Conservation (phyloP, 495 filamentous ascomycete species). For the Neurospora terricola region DNA sequence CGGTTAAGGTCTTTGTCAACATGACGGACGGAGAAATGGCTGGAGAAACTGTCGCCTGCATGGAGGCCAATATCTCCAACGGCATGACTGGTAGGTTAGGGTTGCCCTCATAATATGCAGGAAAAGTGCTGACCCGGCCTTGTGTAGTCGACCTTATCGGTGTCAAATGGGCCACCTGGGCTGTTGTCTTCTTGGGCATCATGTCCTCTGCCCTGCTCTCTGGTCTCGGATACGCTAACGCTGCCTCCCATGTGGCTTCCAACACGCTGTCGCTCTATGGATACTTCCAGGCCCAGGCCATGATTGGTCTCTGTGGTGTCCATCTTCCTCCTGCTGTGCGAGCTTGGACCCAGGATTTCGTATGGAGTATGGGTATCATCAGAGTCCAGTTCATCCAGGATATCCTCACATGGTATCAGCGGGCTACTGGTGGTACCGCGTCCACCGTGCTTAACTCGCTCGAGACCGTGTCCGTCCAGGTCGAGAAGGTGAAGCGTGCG, state of each 20-base stretch:
- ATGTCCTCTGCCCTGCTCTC: conserved; percentile 74
- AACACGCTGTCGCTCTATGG: conserved; percentile 88
- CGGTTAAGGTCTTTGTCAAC: conserved; percentile 71
- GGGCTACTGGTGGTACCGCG: conserved; percentile 80
- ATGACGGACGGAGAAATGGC: conserved; percentile 36
- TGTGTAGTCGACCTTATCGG: conserved; percentile 63
- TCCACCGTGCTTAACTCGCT: conserved; percentile 69
- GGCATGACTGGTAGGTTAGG: conserved; percentile 55
- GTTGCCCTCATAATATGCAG: background rate
- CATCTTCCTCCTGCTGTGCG: conserved; percentile 79
- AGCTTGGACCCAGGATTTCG: conserved; percentile 96
- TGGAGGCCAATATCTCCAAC: conserved; percentile 84
- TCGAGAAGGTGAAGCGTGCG: conserved; percentile 59
- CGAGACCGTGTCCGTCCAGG: conserved; percentile 67
- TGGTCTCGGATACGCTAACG: conserved; percentile 85
- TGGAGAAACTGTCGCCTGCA: conserved; percentile 63
- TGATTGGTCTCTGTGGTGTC: conserved; percentile 82
- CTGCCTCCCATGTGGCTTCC: conserved; percentile 88
- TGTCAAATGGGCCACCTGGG: conserved; percentile 81
- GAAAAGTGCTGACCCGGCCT: background rate
- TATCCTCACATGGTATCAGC: conserved; percentile 94
- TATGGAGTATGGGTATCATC: conserved; percentile 98
- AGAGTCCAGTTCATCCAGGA: conserved; percentile 74
- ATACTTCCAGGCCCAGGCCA: conserved; percentile 96
- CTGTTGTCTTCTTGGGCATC: conserved; percentile 76